phyloP scores from a whole-genome alignment of 148 eudicot species.

The Diospyros kaki region DNA sequence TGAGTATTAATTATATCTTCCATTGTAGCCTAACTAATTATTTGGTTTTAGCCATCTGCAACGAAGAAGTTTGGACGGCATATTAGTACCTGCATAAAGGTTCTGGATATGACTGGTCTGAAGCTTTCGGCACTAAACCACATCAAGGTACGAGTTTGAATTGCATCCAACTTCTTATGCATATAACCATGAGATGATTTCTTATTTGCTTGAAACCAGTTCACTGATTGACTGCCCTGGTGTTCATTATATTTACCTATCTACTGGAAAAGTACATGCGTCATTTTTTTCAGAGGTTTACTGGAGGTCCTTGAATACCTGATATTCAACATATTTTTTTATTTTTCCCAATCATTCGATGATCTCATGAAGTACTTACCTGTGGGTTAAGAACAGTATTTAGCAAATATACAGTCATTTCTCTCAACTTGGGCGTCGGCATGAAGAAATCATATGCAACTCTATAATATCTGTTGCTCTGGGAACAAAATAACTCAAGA shows the following conservation, averaged over 20 bases:
- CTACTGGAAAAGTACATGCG: not conserved
- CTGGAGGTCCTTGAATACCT: not conserved
- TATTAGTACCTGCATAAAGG: conserved; percentile 78
- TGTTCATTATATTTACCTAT: not conserved
- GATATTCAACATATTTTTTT: not conserved
- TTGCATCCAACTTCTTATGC: not conserved
- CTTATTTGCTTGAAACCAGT: not conserved
- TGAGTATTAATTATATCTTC: conserved; percentile 1
- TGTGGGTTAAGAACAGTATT: not conserved
- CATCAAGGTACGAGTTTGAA: conserved; percentile 59
- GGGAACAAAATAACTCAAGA: not conserved
- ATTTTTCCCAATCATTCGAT: not conserved
- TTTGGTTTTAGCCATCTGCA: conserved; percentile 65
- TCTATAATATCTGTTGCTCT: too few relatives aligned
- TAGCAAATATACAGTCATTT: not conserved
- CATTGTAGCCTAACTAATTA: conserved; percentile 10
- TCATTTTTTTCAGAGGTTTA: not conserved
- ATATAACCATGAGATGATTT: not conserved
- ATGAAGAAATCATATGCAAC: not conserved
- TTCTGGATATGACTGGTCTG: conserved; percentile 96
- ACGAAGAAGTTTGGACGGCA: conserved; percentile 59
- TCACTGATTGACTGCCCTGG: not conserved
- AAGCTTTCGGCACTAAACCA: conserved; percentile 85
- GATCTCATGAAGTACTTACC: not conserved
- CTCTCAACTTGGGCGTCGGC: not conserved